Percentiles rank a stretch among this genome's conserved stretches.
These are phyloP conservation scores for Lentinula sp. DNA, from an alignment of 768 basidiomycete genomes.

Conservation along the genomic window DNA sequence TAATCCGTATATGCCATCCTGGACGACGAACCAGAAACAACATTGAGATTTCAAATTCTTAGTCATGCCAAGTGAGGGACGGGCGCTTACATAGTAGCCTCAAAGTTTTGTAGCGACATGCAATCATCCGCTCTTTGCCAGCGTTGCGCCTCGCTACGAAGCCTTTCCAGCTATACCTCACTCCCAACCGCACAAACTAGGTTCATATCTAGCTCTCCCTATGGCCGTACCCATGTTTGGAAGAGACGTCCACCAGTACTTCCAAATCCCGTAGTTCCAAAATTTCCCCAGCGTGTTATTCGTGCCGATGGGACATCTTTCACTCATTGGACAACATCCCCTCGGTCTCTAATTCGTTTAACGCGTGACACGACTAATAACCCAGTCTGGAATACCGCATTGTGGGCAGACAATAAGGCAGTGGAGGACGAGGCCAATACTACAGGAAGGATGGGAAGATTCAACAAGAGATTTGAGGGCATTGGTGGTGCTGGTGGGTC, in stretches of 20 bases:
- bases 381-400: constrained; percentile 76
- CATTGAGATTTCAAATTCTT: too few species aligned
- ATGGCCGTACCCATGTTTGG: constrained; percentile 82
- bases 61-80: too few species aligned
- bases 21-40: too few species aligned
- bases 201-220: constrained; percentile 64
- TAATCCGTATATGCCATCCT: too few species aligned
- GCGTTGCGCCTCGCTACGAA: neutral
- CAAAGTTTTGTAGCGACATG: too few species aligned
- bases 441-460: constrained; percentile 76
- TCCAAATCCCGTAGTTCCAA: constrained; percentile 80
- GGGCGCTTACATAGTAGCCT: too few species aligned
- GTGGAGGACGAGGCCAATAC: constrained; percentile 67
- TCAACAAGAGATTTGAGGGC: constrained; percentile 66
- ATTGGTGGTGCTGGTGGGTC: constrained; percentile 28
- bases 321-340: constrained; percentile 85
- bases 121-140: neutral
- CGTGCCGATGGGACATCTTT: constrained; percentile 88
- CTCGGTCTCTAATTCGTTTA: constrained; percentile 66
- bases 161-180: neutral
- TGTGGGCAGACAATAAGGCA: constrained; percentile 41
- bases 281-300: constrained; percentile 80
- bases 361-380: constrained; percentile 89
- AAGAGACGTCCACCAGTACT: constrained; percentile 60
- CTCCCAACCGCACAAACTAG: constrained; percentile 22